Percentiles rank a stretch among this genome's conserved stretches.
Conservation (phyloP, 2,329 filamentous ascomycete species). For the Corinectria fuckeliana region DNA sequence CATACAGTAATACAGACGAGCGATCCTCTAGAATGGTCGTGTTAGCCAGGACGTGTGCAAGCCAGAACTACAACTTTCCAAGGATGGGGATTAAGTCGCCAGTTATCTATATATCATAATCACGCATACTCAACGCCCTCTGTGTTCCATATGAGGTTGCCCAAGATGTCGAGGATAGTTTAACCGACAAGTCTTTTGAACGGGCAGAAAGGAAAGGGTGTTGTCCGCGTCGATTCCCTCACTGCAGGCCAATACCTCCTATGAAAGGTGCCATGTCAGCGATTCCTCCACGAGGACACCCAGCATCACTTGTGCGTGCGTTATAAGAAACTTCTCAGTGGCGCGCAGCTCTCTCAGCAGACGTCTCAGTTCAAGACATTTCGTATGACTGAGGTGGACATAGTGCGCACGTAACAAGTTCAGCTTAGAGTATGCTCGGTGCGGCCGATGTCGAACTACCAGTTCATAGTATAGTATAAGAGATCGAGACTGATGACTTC, state of each 20-base stretch:
- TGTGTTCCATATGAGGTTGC: background rate
- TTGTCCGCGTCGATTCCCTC: background rate
- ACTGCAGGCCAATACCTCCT: background rate
- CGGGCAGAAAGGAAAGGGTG: no score
- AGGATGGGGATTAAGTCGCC: background rate
- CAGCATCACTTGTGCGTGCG: no score
- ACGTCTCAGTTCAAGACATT: background rate
- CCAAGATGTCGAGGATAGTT: background rate
- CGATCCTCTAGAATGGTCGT: background rate
- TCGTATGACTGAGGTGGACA: background rate
- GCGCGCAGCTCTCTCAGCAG: background rate
- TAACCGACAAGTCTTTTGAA: background rate
- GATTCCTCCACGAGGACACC: no score
- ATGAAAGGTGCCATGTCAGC: background rate
- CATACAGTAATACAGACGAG: background rate
- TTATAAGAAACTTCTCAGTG: background rate
- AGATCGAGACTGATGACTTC: no score
- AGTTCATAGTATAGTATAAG: background rate
- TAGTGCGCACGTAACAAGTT: background rate
- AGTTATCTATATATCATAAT: background rate
- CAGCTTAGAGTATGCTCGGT: no score
- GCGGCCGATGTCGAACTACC: background rate
- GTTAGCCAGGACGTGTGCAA: background rate
- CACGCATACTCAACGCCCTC: background rate
- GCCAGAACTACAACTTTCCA: background rate